Conservation (phyloP, 768 basidiomycete species). For the Serendipita indica region DNA sequence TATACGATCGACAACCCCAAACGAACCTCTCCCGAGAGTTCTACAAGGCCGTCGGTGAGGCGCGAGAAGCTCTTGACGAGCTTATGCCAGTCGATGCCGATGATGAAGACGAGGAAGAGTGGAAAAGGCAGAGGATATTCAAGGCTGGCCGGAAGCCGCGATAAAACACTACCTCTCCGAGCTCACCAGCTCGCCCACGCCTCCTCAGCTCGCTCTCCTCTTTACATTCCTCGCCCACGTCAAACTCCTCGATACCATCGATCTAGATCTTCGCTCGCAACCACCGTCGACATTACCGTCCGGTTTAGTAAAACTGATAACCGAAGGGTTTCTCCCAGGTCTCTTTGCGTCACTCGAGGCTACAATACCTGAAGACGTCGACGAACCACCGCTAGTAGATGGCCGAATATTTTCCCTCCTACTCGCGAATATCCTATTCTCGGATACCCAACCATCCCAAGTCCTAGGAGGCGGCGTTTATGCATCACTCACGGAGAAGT, state of each 20-base stretch:
- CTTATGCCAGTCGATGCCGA: neutral
- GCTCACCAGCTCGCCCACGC: neutral
- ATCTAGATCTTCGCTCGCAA: conserved; percentile 16
- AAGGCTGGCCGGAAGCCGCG: neutral
- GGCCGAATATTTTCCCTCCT: conserved; percentile 36
- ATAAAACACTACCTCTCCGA: conserved; percentile 10
- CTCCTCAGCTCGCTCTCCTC: conserved; percentile 19
- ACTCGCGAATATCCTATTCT: conserved; percentile 24
- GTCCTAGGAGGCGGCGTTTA: conserved; percentile 22
- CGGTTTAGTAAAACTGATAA: conserved; percentile 23
- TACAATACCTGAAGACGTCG: conserved; percentile 23
- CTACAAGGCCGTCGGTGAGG: conserved; percentile 16
- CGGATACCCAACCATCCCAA: conserved; percentile 17
- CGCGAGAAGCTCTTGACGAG: conserved; percentile 12
- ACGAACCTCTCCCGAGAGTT: conserved; percentile 4
- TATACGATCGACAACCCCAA: neutral
- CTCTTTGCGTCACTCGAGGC: conserved; percentile 24
- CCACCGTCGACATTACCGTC: conserved; percentile 19
- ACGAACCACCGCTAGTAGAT: conserved; percentile 29
- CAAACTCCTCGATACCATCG: conserved; percentile 23
- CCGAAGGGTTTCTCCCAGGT: conserved; percentile 27
- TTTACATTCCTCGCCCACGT: conserved; percentile 28
- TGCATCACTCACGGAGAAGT: conserved; percentile 18
- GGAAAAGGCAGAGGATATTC: neutral
- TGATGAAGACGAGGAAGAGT: conserved; percentile 9